Percentiles rank a stretch among this genome's conserved stretches.
phyloP scores from a whole-genome alignment of 2,329 filamentous ascomycete genomes.

The Colletotrichum karsti region DNA sequence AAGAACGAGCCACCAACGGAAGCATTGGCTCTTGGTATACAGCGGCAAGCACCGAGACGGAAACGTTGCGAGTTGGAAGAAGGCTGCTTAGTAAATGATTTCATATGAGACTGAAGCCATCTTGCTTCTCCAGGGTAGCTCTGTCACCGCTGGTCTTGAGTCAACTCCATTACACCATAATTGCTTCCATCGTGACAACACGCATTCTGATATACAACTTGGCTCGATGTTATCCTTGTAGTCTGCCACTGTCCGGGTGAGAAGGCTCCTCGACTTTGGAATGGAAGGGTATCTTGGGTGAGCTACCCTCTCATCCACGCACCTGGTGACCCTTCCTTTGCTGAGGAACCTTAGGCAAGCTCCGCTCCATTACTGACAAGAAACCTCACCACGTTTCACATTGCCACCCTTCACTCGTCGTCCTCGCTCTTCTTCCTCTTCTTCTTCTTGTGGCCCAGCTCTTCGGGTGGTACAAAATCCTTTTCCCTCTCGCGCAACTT shows the following conservation, averaged over 20 bases:
- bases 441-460: conserved; percentile 71
- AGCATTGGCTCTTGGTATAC: too few species aligned
- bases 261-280: conserved; percentile 20
- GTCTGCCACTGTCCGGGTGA: not conserved
- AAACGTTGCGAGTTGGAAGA: not conserved
- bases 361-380: not conserved
- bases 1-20: not conserved
- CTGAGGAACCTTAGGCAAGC: not conserved
- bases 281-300: conserved; percentile 29
- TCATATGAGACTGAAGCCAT: not conserved
- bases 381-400: not conserved
- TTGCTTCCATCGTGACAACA: not conserved
- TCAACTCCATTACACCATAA: not conserved
- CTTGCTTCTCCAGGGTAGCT: not conserved
- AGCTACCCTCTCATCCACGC: conserved; percentile 22
- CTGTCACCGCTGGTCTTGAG: not conserved
- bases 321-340: conserved; percentile 9
- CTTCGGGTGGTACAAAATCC: conserved; percentile 88
- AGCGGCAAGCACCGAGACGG: too few species aligned
- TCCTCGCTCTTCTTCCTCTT: conserved; percentile 66
- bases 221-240: not conserved
- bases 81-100: not conserved
- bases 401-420: conserved; percentile 29
- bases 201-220: conserved; percentile 5
- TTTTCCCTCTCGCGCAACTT: conserved; percentile 85